Percentiles rank a stretch among this genome's conserved stretches.
phyloP scores from a whole-genome alignment of 2,329 filamentous ascomycete species.

The Fusarium sarcochroum region DNA sequence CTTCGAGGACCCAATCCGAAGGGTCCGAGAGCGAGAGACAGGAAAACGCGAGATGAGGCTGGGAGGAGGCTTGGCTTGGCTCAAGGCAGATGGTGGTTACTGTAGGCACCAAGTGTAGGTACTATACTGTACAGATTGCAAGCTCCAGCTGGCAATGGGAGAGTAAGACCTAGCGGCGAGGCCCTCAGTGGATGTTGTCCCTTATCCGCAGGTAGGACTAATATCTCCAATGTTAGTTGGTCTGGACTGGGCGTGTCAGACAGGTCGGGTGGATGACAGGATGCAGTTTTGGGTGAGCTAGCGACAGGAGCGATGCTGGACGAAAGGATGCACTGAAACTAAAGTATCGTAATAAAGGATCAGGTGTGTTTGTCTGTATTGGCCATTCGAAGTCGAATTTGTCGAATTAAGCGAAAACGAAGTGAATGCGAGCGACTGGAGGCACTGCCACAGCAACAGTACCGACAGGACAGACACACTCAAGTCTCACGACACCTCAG shows the following conservation, averaged over 20 bases:
- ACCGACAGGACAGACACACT: constrained; percentile 16
- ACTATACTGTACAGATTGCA: neutral
- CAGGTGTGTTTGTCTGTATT: constrained; percentile 1
- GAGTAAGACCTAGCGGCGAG: neutral
- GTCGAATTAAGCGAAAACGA: constrained; percentile 34
- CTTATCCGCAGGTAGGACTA: constrained; percentile 23
- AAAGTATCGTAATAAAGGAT: constrained; percentile 11
- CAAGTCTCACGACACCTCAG: constrained; percentile 29
- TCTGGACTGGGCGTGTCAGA: constrained; percentile 37
- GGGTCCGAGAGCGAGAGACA: constrained; percentile 38
- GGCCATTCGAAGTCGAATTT: neutral
- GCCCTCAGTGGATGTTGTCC: constrained; percentile 36
- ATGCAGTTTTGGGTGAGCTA: constrained; percentile 14
- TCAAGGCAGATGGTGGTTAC: constrained; percentile 8
- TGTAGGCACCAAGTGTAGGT: neutral
- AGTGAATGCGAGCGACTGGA: constrained; percentile 16
- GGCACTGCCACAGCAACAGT: constrained; percentile 23
- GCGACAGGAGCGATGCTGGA: constrained; percentile 1
- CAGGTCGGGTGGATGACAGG: constrained; percentile 24
- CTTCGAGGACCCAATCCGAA: constrained; percentile 31
- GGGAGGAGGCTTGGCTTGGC: constrained; percentile 31
- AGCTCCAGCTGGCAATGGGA: neutral
- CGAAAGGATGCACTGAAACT: constrained; percentile 3
- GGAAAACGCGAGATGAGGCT: constrained; percentile 33
- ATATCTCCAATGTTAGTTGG: constrained; percentile 32